Conservation (phyloP, 768 basidiomycete genomes). For the Boletus bicolor region DNA sequence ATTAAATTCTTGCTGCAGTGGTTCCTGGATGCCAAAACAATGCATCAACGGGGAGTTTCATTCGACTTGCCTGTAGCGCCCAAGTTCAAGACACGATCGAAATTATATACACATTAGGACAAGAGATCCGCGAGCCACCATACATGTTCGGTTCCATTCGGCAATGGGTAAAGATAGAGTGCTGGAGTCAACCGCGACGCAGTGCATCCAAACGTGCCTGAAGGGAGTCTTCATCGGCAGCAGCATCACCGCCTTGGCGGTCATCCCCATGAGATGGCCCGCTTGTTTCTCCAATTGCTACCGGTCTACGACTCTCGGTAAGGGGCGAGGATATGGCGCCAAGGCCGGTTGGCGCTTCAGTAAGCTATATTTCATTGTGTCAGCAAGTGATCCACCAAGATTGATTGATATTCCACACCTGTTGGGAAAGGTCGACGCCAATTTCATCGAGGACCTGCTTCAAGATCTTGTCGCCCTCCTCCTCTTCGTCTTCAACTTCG, state of each 20-base stretch:
- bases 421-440: conserved; percentile 86
- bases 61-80: not conserved
- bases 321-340: conserved; percentile 57
- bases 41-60: not conserved
- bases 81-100: not conserved
- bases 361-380: conserved; percentile 50
- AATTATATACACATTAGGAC: not conserved
- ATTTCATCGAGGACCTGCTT: conserved; percentile 97
- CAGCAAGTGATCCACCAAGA: conserved; percentile 1
- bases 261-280: conserved; percentile 35
- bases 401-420: conserved; percentile 41
- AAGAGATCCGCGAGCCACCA: conserved; percentile 1
- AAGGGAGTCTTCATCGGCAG: conserved; percentile 85
- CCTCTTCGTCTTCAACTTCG: conserved; percentile 90
- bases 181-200: conserved; percentile 52
- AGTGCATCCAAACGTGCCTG: conserved; percentile 93
- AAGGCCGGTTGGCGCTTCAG: conserved; percentile 77
- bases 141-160: conserved; percentile 8
- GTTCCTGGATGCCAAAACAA: no score
- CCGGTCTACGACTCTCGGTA: conserved; percentile 66
- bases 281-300: conserved; percentile 74
- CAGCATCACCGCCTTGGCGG: conserved; percentile 38
- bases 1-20: no score
- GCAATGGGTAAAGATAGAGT: conserved; percentile 4
- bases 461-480: conserved; percentile 92